A percentile compares a stretch with the other conserved stretches of the same genome.
phyloP scores from a whole-genome alignment of 2,329 filamentous ascomycete species.

The Alternaria sp. region DNA sequence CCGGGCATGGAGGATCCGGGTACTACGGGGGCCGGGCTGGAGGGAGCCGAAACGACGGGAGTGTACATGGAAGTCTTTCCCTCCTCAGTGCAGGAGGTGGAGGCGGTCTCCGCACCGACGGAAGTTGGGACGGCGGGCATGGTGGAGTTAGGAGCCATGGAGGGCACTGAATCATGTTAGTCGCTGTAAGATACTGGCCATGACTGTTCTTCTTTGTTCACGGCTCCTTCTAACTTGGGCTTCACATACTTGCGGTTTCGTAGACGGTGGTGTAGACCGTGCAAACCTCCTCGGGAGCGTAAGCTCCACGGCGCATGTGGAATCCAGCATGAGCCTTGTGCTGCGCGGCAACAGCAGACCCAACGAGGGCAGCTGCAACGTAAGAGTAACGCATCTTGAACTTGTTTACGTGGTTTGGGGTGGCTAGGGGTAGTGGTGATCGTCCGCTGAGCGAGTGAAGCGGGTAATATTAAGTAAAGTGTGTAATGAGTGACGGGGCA shows the following conservation, averaged over 20 bases:
- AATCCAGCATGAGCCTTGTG: slow-evolving; percentile 70
- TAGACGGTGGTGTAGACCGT: slow-evolving; percentile 70
- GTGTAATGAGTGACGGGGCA: slow-evolving; percentile 47
- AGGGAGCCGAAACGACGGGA: slow-evolving; percentile 21
- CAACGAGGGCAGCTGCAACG: slow-evolving; percentile 64
- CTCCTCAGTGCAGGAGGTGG: slow-evolving; percentile 63
- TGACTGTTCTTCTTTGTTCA: not conserved
- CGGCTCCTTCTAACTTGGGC: not conserved
- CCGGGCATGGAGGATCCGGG: slow-evolving; percentile 10
- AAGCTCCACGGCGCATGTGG: slow-evolving; percentile 59
- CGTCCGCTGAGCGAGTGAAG: slow-evolving; percentile 89
- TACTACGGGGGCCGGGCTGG: slow-evolving; percentile 9
- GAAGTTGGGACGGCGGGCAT: slow-evolving; percentile 19
- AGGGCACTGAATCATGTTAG: slow-evolving; percentile 30
- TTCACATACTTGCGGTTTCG: slow-evolving; percentile 55
- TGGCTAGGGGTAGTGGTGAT: slow-evolving; percentile 51
- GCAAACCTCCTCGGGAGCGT: slow-evolving; percentile 66
- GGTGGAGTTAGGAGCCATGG: slow-evolving; percentile 35
- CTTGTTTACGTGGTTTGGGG: slow-evolving; percentile 42
- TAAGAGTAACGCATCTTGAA: slow-evolving; percentile 76
- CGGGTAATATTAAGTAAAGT: slow-evolving; percentile 57
- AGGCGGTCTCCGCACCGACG: not conserved
- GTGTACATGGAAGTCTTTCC: slow-evolving; percentile 61
- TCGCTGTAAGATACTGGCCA: not conserved
- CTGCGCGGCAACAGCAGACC: slow-evolving; percentile 62